phyloP scores from a whole-genome alignment of 768 basidiomycete species.

The Termitomyces sp. region DNA sequence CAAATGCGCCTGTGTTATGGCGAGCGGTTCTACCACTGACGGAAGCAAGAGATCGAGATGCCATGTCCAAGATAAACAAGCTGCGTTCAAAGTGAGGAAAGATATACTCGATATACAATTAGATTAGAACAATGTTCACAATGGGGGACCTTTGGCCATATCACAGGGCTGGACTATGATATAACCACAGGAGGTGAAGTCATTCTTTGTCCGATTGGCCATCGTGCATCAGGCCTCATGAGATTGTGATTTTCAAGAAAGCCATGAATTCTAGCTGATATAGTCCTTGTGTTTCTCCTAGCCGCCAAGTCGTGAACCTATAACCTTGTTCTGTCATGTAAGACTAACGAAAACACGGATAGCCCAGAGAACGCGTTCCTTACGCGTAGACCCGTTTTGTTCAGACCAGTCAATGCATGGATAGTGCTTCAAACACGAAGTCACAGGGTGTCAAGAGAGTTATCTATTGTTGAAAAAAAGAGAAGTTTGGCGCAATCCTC shows the following conservation, averaged over 20 bases:
- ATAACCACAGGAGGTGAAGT: not conserved
- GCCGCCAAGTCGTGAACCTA: not conserved
- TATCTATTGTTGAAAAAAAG: not conserved
- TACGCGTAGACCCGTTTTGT: not conserved
- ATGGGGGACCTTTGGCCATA: not conserved
- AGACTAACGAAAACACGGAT: not conserved
- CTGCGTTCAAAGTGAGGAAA: not conserved
- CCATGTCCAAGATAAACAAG: not conserved
- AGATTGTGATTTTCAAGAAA: not conserved
- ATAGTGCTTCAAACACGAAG: not conserved
- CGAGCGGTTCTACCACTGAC: slow-evolving; percentile 4
- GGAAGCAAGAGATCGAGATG: slow-evolving; percentile 5
- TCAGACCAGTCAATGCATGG: not conserved
- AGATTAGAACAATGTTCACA: not conserved
- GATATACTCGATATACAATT: not conserved
- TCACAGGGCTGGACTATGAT: not conserved
- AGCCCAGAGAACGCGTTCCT: not conserved
- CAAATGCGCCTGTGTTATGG: not conserved
- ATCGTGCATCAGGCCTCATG: not conserved
- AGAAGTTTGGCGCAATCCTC: not conserved
- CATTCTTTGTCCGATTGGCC: not conserved
- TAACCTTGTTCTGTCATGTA: not conserved
- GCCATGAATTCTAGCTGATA: not conserved
- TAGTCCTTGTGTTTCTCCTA: not conserved
- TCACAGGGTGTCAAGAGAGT: not conserved